phyloP scores from a whole-genome alignment of 2,329 filamentous ascomycete species.

The Aspergillus melleus region DNA sequence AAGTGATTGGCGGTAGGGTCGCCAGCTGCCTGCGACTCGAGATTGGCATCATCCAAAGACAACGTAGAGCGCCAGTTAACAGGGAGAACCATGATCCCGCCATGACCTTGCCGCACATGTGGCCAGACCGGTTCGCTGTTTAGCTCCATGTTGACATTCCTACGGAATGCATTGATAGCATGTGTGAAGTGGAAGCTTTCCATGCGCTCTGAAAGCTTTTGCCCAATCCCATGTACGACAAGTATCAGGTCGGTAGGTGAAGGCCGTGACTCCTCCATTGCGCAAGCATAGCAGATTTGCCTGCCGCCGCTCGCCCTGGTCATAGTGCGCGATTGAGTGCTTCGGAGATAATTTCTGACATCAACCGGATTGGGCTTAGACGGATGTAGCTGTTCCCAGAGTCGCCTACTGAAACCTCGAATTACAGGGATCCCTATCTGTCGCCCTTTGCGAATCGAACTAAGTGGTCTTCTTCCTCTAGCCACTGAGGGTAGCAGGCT shows the following conservation, averaged over 20 bases:
- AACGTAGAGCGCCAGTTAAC: slow-evolving; percentile 92
- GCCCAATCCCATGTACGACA: slow-evolving; percentile 92
- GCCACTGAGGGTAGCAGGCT: slow-evolving; percentile 82
- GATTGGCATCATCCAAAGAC: slow-evolving; percentile 78
- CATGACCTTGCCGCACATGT: slow-evolving; percentile 73
- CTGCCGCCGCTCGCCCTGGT: slow-evolving; percentile 22
- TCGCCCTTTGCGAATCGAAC: slow-evolving; percentile 79
- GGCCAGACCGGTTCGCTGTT: slow-evolving; percentile 71
- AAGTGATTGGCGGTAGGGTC: slow-evolving; percentile 63
- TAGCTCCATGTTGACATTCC: slow-evolving; percentile 82
- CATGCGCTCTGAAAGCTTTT: slow-evolving; percentile 91
- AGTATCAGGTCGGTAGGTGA: slow-evolving; percentile 84
- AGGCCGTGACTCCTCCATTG: slow-evolving; percentile 62
- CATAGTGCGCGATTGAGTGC: slow-evolving; percentile 35
- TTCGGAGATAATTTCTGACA: slow-evolving; percentile 43
- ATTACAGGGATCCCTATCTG: slow-evolving; percentile 85
- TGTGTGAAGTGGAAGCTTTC: slow-evolving; percentile 98
- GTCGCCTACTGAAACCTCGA: slow-evolving; percentile 76
- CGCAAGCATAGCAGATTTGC: slow-evolving; percentile 56
- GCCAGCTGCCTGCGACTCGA: slow-evolving; percentile 52
- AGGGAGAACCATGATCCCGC: slow-evolving; percentile 90
- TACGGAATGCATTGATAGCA: slow-evolving; percentile 85
- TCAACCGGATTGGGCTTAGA: slow-evolving; percentile 44
- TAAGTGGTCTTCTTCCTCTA: slow-evolving; percentile 76
- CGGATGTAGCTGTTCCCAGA: slow-evolving; percentile 74